Percentiles rank a stretch among this genome's conserved stretches.
phyloP scores from a whole-genome alignment of 2,329 filamentous ascomycete genomes.

The Metarhizium rileyi region DNA sequence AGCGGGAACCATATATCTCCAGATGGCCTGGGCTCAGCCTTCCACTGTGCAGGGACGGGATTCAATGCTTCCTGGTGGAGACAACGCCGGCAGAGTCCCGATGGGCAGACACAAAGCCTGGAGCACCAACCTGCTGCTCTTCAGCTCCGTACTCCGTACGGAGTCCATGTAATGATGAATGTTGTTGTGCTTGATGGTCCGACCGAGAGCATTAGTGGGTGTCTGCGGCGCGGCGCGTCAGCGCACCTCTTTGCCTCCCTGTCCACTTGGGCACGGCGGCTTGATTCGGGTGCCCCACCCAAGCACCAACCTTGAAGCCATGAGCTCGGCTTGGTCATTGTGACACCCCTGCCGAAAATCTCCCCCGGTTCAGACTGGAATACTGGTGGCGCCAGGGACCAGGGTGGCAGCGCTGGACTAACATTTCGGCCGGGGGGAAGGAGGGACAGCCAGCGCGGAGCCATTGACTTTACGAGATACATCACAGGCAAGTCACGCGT shows the following conservation, averaged over 20 bases:
- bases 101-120: slow-evolving; percentile 1
- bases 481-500: no score
- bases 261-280: neutral
- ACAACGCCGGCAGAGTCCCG: slow-evolving; percentile 6
- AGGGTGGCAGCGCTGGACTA: no score
- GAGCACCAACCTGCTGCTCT: neutral
- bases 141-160: no score
- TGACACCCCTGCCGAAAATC: neutral
- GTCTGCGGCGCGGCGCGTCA: neutral
- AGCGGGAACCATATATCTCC: neutral
- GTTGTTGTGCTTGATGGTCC: no score
- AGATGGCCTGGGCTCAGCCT: no score
- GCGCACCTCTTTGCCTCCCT: neutral
- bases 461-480: no score
- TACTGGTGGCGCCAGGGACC: no score
- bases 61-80: slow-evolving; percentile 1
- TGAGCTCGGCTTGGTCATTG: neutral
- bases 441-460: no score
- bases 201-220: neutral
- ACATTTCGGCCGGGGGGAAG: no score
- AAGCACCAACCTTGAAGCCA: no score
- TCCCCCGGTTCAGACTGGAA: neutral
- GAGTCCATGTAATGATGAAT: no score
- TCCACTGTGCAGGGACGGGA: no score
- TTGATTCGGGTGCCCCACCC: neutral